A percentile compares a stretch with the other conserved stretches of the same genome.
Evolutionary conservation across 805 yeast species (phyloP).

Genomic region (Ogataea polymorpha): DNA sequence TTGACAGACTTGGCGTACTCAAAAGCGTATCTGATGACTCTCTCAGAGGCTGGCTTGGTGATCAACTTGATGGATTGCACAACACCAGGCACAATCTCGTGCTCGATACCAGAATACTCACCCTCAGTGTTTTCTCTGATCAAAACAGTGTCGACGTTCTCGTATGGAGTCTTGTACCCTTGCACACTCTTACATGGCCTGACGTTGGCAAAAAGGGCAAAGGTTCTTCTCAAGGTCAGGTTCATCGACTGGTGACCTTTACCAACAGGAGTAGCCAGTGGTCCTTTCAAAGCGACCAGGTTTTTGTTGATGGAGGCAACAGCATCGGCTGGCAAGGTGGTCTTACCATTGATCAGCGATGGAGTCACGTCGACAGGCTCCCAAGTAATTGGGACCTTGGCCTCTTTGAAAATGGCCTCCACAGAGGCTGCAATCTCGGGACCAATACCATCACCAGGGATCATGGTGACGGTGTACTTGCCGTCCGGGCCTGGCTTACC

Average conservation of each 20-base stretch:
- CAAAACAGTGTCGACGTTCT: slow-evolving; percentile 87
- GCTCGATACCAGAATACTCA: slow-evolving; percentile 99
- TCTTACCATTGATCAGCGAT: slow-evolving; percentile 82
- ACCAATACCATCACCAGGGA: slow-evolving; percentile 99
- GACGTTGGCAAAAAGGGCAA: slow-evolving; percentile 93
- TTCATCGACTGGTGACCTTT: slow-evolving; percentile 98
- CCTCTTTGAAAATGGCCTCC: slow-evolving; percentile 89
- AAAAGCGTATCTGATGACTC: slow-evolving; percentile 94
- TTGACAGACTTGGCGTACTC: slow-evolving; percentile 89
- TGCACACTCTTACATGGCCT: slow-evolving; percentile 93
- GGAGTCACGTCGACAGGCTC: slow-evolving; percentile 97
- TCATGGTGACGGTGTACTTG: slow-evolving; percentile 88
- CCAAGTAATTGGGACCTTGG: slow-evolving; percentile 95
- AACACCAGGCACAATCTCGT: slow-evolving; percentile 96
- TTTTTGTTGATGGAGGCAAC: slow-evolving; percentile 89
- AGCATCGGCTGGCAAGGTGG: slow-evolving; percentile 89
- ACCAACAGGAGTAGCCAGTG: slow-evolving; percentile 97
- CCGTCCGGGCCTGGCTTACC: slow-evolving; percentile 71
- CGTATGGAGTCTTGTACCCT: slow-evolving; percentile 90
- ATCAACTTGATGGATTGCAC: slow-evolving; percentile 97
- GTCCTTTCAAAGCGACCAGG: slow-evolving; percentile 96
- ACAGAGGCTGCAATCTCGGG: slow-evolving; percentile 93
- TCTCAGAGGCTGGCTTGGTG: slow-evolving; percentile 94
- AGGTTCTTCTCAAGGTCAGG: slow-evolving; percentile 95
- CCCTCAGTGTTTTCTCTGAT: slow-evolving; percentile 99